Base-by-base conservation (phyloP, 768 basidiomycete genomes). In the Mycena metata region DNA sequence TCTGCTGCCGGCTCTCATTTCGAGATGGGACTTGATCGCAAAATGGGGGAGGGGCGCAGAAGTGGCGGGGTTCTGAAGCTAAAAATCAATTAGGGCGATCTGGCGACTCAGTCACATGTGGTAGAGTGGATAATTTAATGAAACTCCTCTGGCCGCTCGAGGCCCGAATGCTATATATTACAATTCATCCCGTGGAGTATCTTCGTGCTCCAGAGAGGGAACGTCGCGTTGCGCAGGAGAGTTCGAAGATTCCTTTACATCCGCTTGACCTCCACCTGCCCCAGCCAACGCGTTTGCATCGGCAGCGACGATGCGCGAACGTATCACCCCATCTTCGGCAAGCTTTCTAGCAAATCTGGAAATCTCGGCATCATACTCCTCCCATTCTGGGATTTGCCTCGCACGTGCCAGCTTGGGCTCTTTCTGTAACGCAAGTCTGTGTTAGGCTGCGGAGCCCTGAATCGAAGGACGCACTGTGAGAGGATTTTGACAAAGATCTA, bases 361-460 rank as follows among this genome's bases (percentile, higher is more conserved):
- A 58, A 99, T 96, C 79, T 99, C 96, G 7, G 82, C 75, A 77
- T 99, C 97, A 76, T 98, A 99, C 55, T 88, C 88, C 69, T 97
- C 96, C 98, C 98, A 99, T 76, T 99, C 98, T 0, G 98, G 97
- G 59, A 99, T 98, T 74, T 96, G 90, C 42, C 96, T 89, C 5
- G 98, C 98, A 24, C 98, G 89, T 5, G 91, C 88, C 7, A 99
- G 86, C 78, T 99, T 99, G 7, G 96, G 96, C 76, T 99, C 98
- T 90, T 99, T 98, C 94, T 98, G 82, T 76, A 61, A 17, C 24
- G n/a, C 41, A 55, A 24, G 52, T 60, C 50, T 43, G 17, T 68
- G 47, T 17, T 36, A 30, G 9, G 71, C 26, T 70, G 21, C 46
- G 39, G 50, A n/a, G n/a, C 49, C n/a, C 36, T 42, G 52, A 10